A percentile compares a stretch with the other conserved stretches of the same genome.
These are phyloP conservation scores for Microthyrium microscopicum DNA, from an alignment of 2,329 filamentous ascomycete species.

Conservation along the genomic window DNA sequence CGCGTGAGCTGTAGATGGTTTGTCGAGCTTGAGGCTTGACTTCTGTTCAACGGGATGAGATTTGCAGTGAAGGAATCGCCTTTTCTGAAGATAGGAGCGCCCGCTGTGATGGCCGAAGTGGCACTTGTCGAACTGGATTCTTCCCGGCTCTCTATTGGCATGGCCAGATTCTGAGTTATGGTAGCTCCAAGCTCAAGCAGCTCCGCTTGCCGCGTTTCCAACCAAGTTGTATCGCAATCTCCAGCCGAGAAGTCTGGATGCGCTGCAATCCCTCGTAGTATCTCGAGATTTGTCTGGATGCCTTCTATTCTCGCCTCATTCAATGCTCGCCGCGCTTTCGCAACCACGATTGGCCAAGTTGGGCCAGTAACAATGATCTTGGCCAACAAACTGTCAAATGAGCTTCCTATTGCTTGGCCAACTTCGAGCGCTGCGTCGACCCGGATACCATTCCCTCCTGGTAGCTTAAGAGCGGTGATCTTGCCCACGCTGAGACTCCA, in stretches of 20 bases:
- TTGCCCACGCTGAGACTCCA: slow-evolving; percentile 45
- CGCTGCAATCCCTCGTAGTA: slow-evolving; percentile 36
- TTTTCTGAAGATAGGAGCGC: slow-evolving; percentile 33
- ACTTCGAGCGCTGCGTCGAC: slow-evolving; percentile 39
- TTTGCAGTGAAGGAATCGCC: slow-evolving; percentile 41
- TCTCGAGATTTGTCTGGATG: slow-evolving; percentile 39
- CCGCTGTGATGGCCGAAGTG: slow-evolving; percentile 7
- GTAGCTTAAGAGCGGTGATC: slow-evolving; percentile 36
- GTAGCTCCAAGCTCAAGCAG: slow-evolving; percentile 21
- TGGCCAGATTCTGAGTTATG: slow-evolving; percentile 5
- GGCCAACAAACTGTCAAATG: slow-evolving; percentile 43
- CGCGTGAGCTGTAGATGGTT: slow-evolving; percentile 39
- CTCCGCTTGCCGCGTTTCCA: slow-evolving; percentile 31
- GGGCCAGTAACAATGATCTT: slow-evolving; percentile 41
- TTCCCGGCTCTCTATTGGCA: neutral
- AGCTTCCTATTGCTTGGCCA: slow-evolving; percentile 27
- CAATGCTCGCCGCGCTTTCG: slow-evolving; percentile 38
- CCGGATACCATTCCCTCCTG: slow-evolving; percentile 39
- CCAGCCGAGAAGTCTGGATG: slow-evolving; percentile 33
- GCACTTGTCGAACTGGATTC: slow-evolving; percentile 6
- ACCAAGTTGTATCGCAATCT: slow-evolving; percentile 39
- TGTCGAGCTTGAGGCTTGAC: slow-evolving; percentile 12
- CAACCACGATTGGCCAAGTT: slow-evolving; percentile 34
- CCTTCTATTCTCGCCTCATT: slow-evolving; percentile 38
- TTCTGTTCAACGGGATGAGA: slow-evolving; percentile 16